Conservation (phyloP, 352 stramenopile genomes). For the Lagenidium sp. region DNA sequence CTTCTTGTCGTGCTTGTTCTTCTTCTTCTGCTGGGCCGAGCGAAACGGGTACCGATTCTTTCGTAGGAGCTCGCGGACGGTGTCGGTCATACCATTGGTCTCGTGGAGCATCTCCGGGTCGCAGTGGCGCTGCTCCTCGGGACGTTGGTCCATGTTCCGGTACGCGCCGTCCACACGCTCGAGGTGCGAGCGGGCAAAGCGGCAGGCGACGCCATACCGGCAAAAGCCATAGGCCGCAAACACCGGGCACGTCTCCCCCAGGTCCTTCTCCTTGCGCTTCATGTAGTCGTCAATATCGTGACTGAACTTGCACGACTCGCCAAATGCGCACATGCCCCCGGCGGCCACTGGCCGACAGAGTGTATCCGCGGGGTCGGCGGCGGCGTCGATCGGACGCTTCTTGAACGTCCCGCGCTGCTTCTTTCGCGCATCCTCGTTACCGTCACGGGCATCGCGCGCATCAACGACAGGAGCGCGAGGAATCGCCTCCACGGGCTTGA, state of each 20-base stretch:
- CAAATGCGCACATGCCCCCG: constrained; percentile 54
- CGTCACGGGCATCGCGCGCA: constrained; percentile 1
- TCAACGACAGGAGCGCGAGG: constrained; percentile 6
- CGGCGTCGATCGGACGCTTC: constrained; percentile 68
- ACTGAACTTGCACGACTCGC: constrained; percentile 80
- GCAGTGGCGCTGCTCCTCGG: constrained; percentile 17
- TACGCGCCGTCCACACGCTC: constrained; percentile 20
- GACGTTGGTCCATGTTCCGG: constrained; percentile 29
- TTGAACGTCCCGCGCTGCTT: constrained; percentile 67
- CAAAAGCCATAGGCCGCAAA: constrained; percentile 85
- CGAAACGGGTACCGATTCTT: constrained; percentile 92
- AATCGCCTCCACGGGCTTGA: constrained; percentile 37
- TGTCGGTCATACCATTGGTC: constrained; percentile 83
- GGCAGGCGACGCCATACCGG: constrained; percentile 88
- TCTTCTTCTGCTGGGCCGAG: constrained; percentile 62
- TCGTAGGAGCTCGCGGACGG: constrained; percentile 73
- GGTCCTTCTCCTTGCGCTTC: constrained; percentile 77
- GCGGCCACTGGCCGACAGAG: constrained; percentile 62
- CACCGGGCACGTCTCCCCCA: constrained; percentile 66
- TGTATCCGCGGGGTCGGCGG: constrained; percentile 46
- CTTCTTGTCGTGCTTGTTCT: constrained; percentile 28
- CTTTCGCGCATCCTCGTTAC: constrained; percentile 9
- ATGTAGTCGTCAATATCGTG: constrained; percentile 81
- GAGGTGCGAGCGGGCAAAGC: constrained; percentile 79
- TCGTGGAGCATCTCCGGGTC: constrained; percentile 32